Evolutionary conservation across 192 early-diverging fungal species (phyloP).

Genomic region (Borealophlyctis nickersoniae): DNA sequence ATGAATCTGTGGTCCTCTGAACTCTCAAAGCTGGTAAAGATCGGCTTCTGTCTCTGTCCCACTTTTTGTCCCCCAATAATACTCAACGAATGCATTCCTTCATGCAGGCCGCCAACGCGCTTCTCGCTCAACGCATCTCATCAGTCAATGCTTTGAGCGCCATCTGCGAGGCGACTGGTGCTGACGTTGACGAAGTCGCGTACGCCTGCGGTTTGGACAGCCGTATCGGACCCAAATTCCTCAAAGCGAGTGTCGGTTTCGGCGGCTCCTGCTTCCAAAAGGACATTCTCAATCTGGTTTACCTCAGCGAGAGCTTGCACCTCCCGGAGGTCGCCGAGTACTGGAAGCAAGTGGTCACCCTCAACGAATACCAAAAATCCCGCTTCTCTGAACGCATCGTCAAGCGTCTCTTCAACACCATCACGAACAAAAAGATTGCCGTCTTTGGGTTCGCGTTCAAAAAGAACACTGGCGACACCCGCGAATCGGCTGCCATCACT

Average conservation of each 20-base stretch:
- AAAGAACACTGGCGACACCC: conserved; percentile 89
- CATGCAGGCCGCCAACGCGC: conserved; percentile 81
- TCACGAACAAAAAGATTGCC: conserved; percentile 75
- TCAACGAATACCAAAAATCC: conserved; percentile 91
- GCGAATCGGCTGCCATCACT: conserved; percentile 87
- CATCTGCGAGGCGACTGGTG: conserved; percentile 89
- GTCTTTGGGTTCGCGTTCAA: conserved; percentile 93
- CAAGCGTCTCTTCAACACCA: conserved; percentile 70
- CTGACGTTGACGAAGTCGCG: conserved; percentile 85
- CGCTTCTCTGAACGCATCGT: conserved; percentile 77
- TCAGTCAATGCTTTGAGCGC: conserved; percentile 86
- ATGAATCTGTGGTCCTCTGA: conserved; percentile 95
- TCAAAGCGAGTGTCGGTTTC: conserved; percentile 90
- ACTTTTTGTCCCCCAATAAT: background rate
- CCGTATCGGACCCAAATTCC: conserved; percentile 84
- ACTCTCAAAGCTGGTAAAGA: conserved; percentile 79
- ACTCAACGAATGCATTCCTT: background rate
- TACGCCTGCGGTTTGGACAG: conserved; percentile 84
- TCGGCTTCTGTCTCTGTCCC: background rate
- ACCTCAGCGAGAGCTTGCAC: conserved; percentile 76
- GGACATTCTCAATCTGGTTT: conserved; percentile 89
- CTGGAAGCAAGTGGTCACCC: conserved; percentile 82
- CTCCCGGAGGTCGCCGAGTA: conserved; percentile 89
- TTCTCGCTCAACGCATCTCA: conserved; percentile 92
- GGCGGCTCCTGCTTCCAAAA: conserved; percentile 96